Evolutionary conservation across 78 protist genomes (phyloP), one percentile per base, ranked within the genome.

Genomic region (Dictyostelium capitatum): DNA sequence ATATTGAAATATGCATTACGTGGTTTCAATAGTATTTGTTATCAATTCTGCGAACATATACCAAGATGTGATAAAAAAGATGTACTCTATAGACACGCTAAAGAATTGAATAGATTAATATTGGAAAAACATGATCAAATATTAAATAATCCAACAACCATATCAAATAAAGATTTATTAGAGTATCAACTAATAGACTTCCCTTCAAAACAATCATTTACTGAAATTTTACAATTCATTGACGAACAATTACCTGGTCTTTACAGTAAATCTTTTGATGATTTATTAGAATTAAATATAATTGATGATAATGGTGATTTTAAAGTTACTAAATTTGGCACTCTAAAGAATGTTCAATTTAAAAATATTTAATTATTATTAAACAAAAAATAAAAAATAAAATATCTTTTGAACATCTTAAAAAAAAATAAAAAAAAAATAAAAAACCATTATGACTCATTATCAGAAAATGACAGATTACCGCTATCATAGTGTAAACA

Each of bases 11-110:
- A 75, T 25, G 28, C 62, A 14, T 14, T 25, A 75, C 48, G 81
- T 48, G 81, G 62, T 14, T 75, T 48, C 64, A 75, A 75, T 25
- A 14, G 23, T 20, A 28, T 43, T 9, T 75, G 81, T 50, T 75
- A 41, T 15, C 57, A 75, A 50, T 23, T 17, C 14, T 75, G 81
- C 14, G 54, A 75, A n/a, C 81, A 75, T 25, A 48, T 48, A 28
- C 65, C 62, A 9, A 53, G 81, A 48, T 75, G 81, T 48, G 81
- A 75, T 48, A 20, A 43, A 72, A 32, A 72, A 2, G 79, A 32
- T 0, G 43, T n/a, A 72, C 54, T n/a, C 11, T 43, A n/a, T 43
- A 72, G 12, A 19, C 64, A 41, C 25, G 17, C 65, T 1, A 75
- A 28, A 14, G 41, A 46, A 25, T 48, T 41, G 8, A 43, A 48